Base-by-base conservation (phyloP, 805 yeast genomes). In the Cyberlindnera xishuangbannaensis region DNA sequence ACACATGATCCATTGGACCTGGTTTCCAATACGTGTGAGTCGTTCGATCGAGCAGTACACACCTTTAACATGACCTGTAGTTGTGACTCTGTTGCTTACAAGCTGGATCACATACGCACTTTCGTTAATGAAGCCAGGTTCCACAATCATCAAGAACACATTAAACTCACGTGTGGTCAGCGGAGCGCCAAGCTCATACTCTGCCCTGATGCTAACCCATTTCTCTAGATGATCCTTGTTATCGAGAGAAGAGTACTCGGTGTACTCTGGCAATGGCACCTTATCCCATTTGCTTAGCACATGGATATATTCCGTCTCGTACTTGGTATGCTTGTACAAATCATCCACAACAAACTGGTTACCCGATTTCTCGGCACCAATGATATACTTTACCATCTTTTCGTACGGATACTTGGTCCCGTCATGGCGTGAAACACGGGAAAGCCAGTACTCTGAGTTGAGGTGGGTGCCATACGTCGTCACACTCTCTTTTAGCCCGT, bases 151-250 rank as follows among this genome's bases (percentile, higher is more conserved):
- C 38, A 61, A 50, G 15, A 56, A 58, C 28, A 61, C 61, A 38
- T 55, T 54, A 43, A 64, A 64, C 29, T 59, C 64, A 25, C 69
- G 44, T 1, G 61, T 56, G 5, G 51, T 48, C 21, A 63, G 42
- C 5, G 65, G 58, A 10, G 56, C 51, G 5, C 65, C 64, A 15
- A 64, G 40, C 23, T 60, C 59, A 41, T 64, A 64, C 30, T 54
- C 50, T n/a, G 58, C 48, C 34, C 53, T 48, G 15, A 57, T 55
- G 4, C 50, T 41, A 1, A 51, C 53, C 61, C 62, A 61, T 15
- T 38, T 38, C 21, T 33, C 17, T 17, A 44, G 15, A 30, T 35
- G 38, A 5, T 25, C 28, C 20, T 35, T 37, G 9, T 24, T 17
- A 14, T 30, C 31, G 9, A 44, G 4, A 2, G 37, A 18, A 2